Evolutionary conservation across 2,329 filamentous ascomycete species (phyloP).

Genomic region (Fusarium nisikadoi): DNA sequence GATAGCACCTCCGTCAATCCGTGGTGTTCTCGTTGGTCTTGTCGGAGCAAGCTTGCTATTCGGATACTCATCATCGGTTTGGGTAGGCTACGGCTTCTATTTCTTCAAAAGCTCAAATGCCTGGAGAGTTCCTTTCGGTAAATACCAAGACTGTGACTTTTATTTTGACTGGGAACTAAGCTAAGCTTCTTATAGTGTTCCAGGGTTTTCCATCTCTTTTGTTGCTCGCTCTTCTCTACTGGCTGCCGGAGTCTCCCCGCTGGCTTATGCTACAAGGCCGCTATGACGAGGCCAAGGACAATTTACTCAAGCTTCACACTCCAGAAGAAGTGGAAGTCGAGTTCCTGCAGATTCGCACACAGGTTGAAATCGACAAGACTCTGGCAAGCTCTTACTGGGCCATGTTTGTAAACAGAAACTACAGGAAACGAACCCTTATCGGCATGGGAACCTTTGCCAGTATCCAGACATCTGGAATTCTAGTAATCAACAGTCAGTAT

Average conservation of each 20-base stretch:
- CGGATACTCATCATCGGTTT: neutral
- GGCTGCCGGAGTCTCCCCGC: neutral
- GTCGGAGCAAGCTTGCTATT: neutral
- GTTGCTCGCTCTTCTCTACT: neutral
- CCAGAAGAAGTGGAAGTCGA: neutral
- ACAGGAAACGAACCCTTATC: neutral
- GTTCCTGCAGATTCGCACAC: neutral
- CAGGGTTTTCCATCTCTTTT: neutral
- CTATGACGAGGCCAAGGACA: neutral
- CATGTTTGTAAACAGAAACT: neutral
- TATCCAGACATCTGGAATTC: neutral
- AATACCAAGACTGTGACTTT: neutral
- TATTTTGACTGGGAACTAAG: neutral
- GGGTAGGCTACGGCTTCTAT: neutral
- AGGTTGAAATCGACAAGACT: neutral
- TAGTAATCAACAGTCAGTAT: neutral
- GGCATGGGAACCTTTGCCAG: neutral
- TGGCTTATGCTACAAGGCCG: neutral
- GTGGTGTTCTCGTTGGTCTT: neutral
- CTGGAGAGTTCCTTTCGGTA: neutral
- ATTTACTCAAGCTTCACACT: neutral
- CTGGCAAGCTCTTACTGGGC: neutral
- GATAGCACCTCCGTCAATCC: neutral
- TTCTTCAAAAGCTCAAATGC: neutral
- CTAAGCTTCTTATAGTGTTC: neutral